Conservation (phyloP, 768 basidiomycete species). For the Rhodotorula kratochvilovae region DNA sequence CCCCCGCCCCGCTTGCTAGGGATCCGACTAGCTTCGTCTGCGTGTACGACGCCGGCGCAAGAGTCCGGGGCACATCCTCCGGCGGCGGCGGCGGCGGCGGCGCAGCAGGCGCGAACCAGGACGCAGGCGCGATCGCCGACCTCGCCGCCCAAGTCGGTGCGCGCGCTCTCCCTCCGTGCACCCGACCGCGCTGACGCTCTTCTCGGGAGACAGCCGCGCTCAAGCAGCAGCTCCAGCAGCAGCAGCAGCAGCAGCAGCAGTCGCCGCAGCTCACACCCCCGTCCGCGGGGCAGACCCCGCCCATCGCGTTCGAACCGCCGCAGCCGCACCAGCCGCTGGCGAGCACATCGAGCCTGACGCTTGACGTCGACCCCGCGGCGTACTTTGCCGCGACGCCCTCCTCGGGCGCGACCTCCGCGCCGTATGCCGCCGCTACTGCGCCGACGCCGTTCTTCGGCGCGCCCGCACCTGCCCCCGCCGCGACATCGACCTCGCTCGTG, state of each 20-base stretch:
- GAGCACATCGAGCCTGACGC: background rate
- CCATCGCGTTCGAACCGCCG: background rate
- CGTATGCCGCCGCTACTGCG: background rate
- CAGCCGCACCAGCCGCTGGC: background rate
- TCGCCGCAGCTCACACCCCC: background rate
- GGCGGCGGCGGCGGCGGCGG: background rate
- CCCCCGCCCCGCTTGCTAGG: too few species aligned
- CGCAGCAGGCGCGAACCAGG: background rate
- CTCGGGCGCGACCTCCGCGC: background rate
- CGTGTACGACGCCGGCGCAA: background rate
- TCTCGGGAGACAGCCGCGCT: background rate
- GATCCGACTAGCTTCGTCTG: conserved; percentile 2
- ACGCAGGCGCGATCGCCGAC: background rate
- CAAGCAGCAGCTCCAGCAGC: conserved; percentile 1
- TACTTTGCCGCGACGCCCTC: background rate
- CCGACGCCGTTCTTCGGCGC: background rate
- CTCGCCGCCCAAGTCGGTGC: conserved; percentile 6
- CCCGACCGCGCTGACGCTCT: background rate
- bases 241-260: background rate
- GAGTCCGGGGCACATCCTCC: background rate
- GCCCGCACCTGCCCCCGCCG: background rate
- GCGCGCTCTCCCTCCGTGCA: background rate
- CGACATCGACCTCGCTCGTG: background rate
- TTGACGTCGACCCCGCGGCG: background rate
- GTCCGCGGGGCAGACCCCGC: background rate